Conservation (phyloP, 768 basidiomycete genomes). For the Xerocomus potaroensis region DNA sequence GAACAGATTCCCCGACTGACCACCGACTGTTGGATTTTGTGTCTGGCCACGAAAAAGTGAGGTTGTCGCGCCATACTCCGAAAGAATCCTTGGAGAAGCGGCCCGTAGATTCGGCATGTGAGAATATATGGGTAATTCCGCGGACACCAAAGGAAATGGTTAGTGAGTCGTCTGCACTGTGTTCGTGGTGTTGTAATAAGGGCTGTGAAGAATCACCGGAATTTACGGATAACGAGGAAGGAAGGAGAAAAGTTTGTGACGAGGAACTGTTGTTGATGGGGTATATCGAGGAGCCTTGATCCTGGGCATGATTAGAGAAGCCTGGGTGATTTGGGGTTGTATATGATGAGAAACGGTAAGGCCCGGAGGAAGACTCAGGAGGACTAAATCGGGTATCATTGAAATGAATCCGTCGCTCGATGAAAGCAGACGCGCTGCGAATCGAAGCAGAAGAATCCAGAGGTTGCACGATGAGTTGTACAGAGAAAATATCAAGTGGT, state of each 20-base stretch:
- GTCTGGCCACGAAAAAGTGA: slow-evolving; percentile 71
- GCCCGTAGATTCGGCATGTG: slow-evolving; percentile 56
- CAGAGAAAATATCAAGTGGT: slow-evolving; percentile 67
- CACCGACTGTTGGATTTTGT: slow-evolving; percentile 66
- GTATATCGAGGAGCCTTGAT: slow-evolving; percentile 11
- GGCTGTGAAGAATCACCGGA: slow-evolving; percentile 26
- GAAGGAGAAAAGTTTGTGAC: slow-evolving; percentile 18
- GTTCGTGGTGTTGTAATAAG: slow-evolving; percentile 19
- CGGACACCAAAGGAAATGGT: slow-evolving; percentile 17
- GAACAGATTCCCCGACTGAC: slow-evolving; percentile 76
- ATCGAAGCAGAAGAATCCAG: slow-evolving; percentile 53
- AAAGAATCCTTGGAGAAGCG: slow-evolving; percentile 51
- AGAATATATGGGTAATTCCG: slow-evolving; percentile 47
- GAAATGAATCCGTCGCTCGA: slow-evolving; percentile 70
- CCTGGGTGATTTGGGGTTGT: slow-evolving; percentile 20
- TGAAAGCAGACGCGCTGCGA: slow-evolving; percentile 57
- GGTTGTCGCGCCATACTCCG: slow-evolving; percentile 59
- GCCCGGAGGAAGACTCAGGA: slow-evolving; percentile 21
- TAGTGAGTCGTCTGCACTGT: slow-evolving; percentile 9
- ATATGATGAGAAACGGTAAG: slow-evolving; percentile 17
- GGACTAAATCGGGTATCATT: slow-evolving; percentile 34
- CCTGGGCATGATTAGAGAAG: slow-evolving; percentile 27
- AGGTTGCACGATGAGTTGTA: slow-evolving; percentile 60
- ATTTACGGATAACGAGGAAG: slow-evolving; percentile 20
- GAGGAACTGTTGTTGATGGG: slow-evolving; percentile 11